Evolutionary conservation across 2,329 filamentous ascomycete species (phyloP).

Genomic region (Parafenestella ontariensis): DNA sequence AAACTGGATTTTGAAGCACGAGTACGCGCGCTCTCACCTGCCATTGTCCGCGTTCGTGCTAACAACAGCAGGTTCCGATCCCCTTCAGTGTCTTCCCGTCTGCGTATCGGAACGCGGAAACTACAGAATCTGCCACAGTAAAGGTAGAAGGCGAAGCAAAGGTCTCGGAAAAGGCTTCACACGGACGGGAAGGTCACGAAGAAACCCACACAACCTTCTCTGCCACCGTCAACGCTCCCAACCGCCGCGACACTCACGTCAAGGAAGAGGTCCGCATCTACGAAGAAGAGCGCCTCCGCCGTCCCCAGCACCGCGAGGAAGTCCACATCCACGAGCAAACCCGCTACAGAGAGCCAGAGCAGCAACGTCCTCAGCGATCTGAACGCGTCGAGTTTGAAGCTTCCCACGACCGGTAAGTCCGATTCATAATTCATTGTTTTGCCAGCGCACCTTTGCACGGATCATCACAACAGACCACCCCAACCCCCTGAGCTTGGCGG

Average conservation of each 20-base stretch:
- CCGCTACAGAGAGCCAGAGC: slow-evolving; percentile 34
- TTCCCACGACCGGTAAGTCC: slow-evolving; percentile 41
- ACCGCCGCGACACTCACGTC: slow-evolving; percentile 63
- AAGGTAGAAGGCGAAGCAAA: slow-evolving; percentile 91
- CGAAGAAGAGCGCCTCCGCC: slow-evolving; percentile 78
- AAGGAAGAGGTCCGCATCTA: slow-evolving; percentile 88
- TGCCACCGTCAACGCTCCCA: slow-evolving; percentile 57
- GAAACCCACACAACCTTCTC: slow-evolving; percentile 68
- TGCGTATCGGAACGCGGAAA: slow-evolving; percentile 76
- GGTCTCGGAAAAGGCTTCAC: slow-evolving; percentile 72
- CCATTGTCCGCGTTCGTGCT: slow-evolving; percentile 9
- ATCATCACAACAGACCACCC: slow-evolving; percentile 34
- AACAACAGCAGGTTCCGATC: slow-evolving; percentile 65
- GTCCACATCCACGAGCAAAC: slow-evolving; percentile 45
- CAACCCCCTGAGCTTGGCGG: slow-evolving; percentile 46
- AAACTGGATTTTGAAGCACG: slow-evolving; percentile 99
- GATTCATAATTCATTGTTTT: slow-evolving; percentile 32
- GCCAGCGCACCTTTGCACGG: slow-evolving; percentile 37
- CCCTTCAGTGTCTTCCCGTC: slow-evolving; percentile 99
- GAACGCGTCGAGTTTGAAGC: slow-evolving; percentile 37
- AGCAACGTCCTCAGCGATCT: slow-evolving; percentile 17
- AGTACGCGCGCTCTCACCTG: slow-evolving; percentile 61
- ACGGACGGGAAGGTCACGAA: slow-evolving; percentile 97
- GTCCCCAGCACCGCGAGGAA: slow-evolving; percentile 62
- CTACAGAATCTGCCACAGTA: slow-evolving; percentile 68